Evolutionary conservation across 441 rosid genomes (phyloP), one percentile per base, ranked within the genome.

Genomic region (Gossypium gossypioides): DNA sequence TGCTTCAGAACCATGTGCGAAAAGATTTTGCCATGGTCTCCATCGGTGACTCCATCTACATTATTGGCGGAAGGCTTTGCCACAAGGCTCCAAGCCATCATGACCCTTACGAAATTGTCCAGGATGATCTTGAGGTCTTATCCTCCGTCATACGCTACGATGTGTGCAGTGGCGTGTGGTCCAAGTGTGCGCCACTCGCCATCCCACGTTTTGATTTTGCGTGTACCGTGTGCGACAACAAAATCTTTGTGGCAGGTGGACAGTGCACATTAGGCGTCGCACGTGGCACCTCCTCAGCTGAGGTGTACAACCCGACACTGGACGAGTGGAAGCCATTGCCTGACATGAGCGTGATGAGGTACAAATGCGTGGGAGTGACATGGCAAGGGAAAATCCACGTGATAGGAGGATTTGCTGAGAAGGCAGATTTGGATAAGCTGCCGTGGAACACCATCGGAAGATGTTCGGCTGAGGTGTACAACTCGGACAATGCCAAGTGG

Each of bases 361-460:
- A 78, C 78, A 87, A 77, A 64, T 87, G 86, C 16, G 84, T 71
- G 0, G 86, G 82, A 6, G 89, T 85, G 68, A 78, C 81, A 3
- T 87, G 89, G 89, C 81, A 71, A 22, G 84, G 74, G 48, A 84
- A 78, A 48, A 68, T 85, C 78, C 76, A 82, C 56, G 81, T 83
- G 63, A 78, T 82, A 0, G 81, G 87, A 1, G 86, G 87, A 10
- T 86, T 83, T 7, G 84, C 82, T 0, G 79, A 77, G 79, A 71
- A 72, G 24, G 70, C 64, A 15, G 70, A 81, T 21, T 12, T 69
- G 0, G 29, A 40, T 16, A 8, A n/a, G 29, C 3, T 50, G 6
- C 76, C 77, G 1, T 81, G 79, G 70, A 32, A 71, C 72, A 60
- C 73, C 12, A 59, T 72, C 64, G 86, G 81, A 69, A 19, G 85